A percentile compares a stretch with the other conserved stretches of the same genome.
phyloP scores from a whole-genome alignment of 2,329 filamentous ascomycete genomes.

The Exophiala sideris region DNA sequence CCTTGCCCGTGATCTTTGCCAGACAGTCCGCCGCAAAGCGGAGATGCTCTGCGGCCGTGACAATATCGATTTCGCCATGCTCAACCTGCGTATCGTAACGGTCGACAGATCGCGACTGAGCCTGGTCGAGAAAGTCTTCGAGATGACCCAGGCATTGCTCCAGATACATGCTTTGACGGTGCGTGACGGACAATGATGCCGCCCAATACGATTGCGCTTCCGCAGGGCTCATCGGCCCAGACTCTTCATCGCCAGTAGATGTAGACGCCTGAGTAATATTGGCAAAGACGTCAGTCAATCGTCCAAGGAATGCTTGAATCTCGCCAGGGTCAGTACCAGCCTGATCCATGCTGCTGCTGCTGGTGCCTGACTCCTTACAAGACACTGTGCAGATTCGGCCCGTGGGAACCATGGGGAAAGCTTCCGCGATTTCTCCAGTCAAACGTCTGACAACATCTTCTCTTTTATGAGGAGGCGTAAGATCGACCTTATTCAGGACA shows the following conservation, averaged over 20 bases:
- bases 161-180: constrained; percentile 80
- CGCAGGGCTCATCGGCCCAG: constrained; percentile 35
- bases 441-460: constrained; percentile 11
- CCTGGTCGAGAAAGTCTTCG: constrained; percentile 61
- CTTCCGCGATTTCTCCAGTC: constrained; percentile 38
- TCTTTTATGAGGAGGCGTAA: constrained; percentile 30
- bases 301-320: constrained; percentile 65
- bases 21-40: constrained; percentile 75
- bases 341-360: background rate
- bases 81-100: constrained; percentile 24
- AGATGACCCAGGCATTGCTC: constrained; percentile 69
- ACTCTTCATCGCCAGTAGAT: constrained; percentile 24
- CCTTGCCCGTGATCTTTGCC: constrained; percentile 82
- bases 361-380: constrained; percentile 57
- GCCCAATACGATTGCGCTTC: constrained; percentile 51
- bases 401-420: constrained; percentile 42
- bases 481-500: constrained; percentile 61
- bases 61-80: constrained; percentile 63
- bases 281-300: constrained; percentile 65
- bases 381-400: constrained; percentile 64
- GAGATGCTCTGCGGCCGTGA: constrained; percentile 84
- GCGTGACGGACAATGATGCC: constrained; percentile 84
- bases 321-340: constrained; percentile 49
- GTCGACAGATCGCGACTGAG: constrained; percentile 17
- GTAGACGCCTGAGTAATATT: constrained; percentile 60